These are phyloP conservation scores for Cyclotella distinguenda DNA, from an alignment of 108 stramenopile genomes.

Conservation along the genomic window DNA sequence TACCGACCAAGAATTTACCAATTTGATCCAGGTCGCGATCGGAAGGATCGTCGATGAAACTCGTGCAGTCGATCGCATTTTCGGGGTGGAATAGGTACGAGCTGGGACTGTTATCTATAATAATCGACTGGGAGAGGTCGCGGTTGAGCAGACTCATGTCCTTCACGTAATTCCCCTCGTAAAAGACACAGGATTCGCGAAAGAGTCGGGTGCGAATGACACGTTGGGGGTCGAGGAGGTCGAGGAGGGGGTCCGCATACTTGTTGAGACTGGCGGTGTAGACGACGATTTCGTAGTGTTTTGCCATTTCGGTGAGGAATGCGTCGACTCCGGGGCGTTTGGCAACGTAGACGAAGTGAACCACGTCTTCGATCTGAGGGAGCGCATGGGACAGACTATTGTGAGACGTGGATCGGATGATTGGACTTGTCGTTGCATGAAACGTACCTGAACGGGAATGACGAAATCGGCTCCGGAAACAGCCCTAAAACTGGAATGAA, in stretches of 20 bases:
- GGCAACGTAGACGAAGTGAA: conserved; percentile 95
- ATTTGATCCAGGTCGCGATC: conserved; percentile 96
- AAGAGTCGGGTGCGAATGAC: conserved; percentile 88
- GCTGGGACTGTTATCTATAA: conserved; percentile 97
- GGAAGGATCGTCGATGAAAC: conserved; percentile 92
- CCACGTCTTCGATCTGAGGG: conserved; percentile 90
- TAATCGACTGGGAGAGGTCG: conserved; percentile 85
- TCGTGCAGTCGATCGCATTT: conserved; percentile 95
- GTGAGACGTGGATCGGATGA: too few relatives aligned
- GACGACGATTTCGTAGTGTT: conserved; percentile 96
- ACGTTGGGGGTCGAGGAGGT: conserved; percentile 88
- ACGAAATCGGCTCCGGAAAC: conserved; percentile 95
- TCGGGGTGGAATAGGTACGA: conserved; percentile 98
- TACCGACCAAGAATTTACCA: conserved; percentile 82
- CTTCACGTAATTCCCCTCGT: conserved; percentile 98
- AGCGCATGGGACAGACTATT: not conserved
- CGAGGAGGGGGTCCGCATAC: conserved; percentile 97
- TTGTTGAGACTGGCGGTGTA: conserved; percentile 98
- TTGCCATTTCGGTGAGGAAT: conserved; percentile 92
- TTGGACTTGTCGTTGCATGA: too few relatives aligned
- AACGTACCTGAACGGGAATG: conserved; percentile 95
- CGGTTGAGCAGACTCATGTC: conserved; percentile 87
- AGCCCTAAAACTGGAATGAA: conserved; percentile 96
- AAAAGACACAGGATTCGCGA: conserved; percentile 97
- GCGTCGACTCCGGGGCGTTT: conserved; percentile 97